Conservation (phyloP, 2,329 filamentous ascomycete species). For the Fusarium gaditjirri region DNA sequence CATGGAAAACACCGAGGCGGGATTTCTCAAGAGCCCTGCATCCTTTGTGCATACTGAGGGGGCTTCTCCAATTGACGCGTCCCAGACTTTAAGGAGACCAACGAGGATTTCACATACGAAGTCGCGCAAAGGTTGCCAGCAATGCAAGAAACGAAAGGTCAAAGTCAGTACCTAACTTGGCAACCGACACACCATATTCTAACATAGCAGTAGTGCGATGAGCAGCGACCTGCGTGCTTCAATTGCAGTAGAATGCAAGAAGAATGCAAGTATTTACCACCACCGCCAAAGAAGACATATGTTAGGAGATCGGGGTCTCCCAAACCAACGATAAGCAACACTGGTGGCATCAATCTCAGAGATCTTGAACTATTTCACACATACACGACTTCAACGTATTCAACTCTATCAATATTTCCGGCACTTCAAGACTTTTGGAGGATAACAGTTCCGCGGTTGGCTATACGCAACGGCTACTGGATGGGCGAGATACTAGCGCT, state of each 20-base stretch:
- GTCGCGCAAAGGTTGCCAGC: neutral
- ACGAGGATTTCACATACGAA: neutral
- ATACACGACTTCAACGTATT: neutral
- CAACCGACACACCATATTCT: neutral
- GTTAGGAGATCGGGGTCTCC: fast-evolving
- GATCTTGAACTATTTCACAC: neutral
- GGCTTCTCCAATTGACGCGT: neutral
- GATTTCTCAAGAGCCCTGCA: neutral
- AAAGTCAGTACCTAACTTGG: neutral
- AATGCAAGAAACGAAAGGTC: neutral
- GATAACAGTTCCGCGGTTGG: neutral
- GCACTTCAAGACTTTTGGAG: neutral
- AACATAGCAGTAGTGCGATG: neutral
- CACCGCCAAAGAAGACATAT: neutral
- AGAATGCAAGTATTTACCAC: neutral
- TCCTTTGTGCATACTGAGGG: neutral
- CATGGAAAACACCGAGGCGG: neutral
- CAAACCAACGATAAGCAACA: neutral
- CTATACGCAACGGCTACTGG: neutral
- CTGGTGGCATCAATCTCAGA: neutral
- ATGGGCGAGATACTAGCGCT: neutral
- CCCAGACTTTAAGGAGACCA: fast-evolving
- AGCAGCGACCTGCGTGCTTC: constrained; percentile 1
- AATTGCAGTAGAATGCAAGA: neutral
- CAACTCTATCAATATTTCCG: neutral